Conservation (phyloP, 139 green algal genomes). For the Closterium sp. region DNA sequence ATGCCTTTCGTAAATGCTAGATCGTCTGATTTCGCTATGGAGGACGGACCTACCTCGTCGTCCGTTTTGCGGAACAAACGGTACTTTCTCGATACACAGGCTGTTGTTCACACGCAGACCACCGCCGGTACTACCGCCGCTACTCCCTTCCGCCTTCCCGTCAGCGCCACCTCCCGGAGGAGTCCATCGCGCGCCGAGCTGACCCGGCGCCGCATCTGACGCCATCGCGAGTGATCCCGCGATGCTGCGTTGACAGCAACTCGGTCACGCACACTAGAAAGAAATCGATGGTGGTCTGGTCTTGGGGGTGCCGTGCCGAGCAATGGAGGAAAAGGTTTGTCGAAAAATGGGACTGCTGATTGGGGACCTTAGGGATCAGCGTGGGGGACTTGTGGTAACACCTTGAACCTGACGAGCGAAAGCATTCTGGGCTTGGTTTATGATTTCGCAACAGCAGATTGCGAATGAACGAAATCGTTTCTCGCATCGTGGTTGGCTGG, state of each 20-base stretch:
- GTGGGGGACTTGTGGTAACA: too few relatives aligned
- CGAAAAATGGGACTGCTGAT: background rate
- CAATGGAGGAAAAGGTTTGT: background rate
- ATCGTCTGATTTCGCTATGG: background rate
- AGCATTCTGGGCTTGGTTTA: background rate
- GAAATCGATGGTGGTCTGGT: background rate
- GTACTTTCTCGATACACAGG: slow-evolving; percentile 20
- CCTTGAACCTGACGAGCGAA: too few relatives aligned
- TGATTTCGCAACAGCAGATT: background rate
- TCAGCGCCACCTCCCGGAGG: background rate
- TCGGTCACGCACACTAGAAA: background rate
- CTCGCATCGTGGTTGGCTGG: background rate
- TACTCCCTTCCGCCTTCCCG: background rate
- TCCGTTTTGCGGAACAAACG: slow-evolving; percentile 12
- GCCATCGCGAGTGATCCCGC: background rate
- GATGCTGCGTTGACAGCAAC: background rate
- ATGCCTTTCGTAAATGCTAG: background rate
- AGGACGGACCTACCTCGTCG: background rate
- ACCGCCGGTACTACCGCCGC: background rate
- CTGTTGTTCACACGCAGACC: slow-evolving; percentile 32
- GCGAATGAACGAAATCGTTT: background rate
- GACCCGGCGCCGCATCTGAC: background rate
- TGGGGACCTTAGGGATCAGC: too few relatives aligned
- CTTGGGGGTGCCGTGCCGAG: background rate
- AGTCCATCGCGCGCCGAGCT: background rate